Base-by-base conservation (phyloP, 2,329 filamentous ascomycete genomes). In the Cucurbitaria berberidis region DNA sequence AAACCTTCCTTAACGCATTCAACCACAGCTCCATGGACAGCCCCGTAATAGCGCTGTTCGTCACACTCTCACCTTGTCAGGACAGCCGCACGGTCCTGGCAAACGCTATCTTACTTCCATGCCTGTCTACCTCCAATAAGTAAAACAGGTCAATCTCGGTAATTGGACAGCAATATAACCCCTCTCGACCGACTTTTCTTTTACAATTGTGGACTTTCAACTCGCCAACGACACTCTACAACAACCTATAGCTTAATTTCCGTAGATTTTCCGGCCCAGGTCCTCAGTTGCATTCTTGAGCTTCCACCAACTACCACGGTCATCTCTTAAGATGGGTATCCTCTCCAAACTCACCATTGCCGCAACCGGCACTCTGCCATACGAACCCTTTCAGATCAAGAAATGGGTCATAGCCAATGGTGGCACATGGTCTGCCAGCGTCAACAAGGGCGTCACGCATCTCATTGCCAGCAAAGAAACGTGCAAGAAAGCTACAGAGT, bases 381-480 rank as follows among this genome's bases (percentile, higher is more conserved):
- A 74, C 34, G 55, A 60, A 5, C 16, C 54, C 2, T 78, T 82
- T 1, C 83, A 89, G 36, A 80, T 95, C 30, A 80, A 80, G 30
- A 77, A 78, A 34, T 96, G 90, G 90, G 81, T 90, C 9, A 76
- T 77, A 3, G 68, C 78, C 3, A 84, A 89, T 52, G 86, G 84
- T 6, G 91, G 89, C 1, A 72, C 51, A 1, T 88, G 86, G 67
- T 74, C 77, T 0, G 69, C 77, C 1, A 75, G 79, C 0, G 74
- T 91, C 16, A 79, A 78, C 22, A 69, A 78, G 0, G 64, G 77
- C 0, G 84, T 88, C 9, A 96, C 91, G 0, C 91, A 96, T 73
- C 76, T 96, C 0, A 80, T 96, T 19, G 84, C 86, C 48, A 85
- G 84, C 0, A 77, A 82, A 44, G 80, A 85, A 29, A 83, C 87